These are phyloP conservation scores for Akanthomyces uredinophilus DNA, from an alignment of 2,329 filamentous ascomycete genomes.

Conservation along the genomic window DNA sequence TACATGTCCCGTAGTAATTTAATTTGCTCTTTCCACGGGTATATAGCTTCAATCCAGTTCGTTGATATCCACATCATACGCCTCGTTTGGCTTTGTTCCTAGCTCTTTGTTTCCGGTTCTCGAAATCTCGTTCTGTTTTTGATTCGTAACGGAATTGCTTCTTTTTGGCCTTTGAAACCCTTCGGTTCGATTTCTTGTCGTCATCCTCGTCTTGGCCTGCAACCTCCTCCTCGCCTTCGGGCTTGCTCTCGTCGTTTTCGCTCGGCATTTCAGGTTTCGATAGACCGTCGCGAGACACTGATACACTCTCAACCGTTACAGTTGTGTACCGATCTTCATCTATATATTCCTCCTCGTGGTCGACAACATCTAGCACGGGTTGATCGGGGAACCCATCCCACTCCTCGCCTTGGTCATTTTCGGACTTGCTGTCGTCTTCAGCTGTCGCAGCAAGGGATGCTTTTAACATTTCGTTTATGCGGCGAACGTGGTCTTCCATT, in stretches of 20 bases:
- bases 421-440: conserved; percentile 32
- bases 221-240: conserved; percentile 26
- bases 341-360: conserved; percentile 89
- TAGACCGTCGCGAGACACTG: conserved; percentile 69
- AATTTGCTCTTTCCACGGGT: conserved; percentile 13
- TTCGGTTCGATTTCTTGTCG: conserved; percentile 16
- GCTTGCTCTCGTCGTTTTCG: conserved; percentile 29
- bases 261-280: conserved; percentile 43
- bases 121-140: conserved; percentile 76
- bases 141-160: conserved; percentile 90
- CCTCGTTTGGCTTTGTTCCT: conserved; percentile 44
- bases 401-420: conserved; percentile 42
- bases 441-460: conserved; percentile 50
- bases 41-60: conserved; percentile 11
- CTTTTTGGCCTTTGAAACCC: conserved; percentile 66
- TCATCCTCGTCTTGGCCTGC: conserved; percentile 19
- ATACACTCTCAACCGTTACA: conserved; percentile 87
- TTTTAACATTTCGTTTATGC: conserved; percentile 65
- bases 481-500: conserved; percentile 73
- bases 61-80: background rate
- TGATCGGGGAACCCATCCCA: conserved; percentile 63
- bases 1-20: conserved; percentile 15
- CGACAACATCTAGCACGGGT: conserved; percentile 48
- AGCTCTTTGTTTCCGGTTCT: conserved; percentile 64
- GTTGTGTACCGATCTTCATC: conserved; percentile 96